Conservation (phyloP, 495 filamentous ascomycete genomes). For the Penicillium cinerascens region DNA sequence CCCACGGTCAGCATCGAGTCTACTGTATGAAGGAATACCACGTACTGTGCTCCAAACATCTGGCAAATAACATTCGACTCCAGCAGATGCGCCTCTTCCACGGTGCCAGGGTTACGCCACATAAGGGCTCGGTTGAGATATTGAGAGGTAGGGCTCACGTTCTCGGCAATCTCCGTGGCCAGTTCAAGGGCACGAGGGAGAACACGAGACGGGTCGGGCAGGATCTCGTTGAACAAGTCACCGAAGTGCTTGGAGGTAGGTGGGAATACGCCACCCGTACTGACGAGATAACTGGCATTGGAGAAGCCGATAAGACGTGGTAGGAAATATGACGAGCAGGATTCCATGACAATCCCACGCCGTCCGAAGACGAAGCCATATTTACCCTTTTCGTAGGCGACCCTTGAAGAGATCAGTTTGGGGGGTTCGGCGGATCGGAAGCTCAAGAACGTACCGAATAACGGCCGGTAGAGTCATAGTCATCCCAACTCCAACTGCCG, state of each 20-base stretch:
- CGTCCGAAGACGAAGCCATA: constrained; percentile 64
- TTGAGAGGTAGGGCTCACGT: constrained; percentile 52
- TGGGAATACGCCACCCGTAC: constrained; percentile 33
- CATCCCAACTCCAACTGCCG: constrained; percentile 64
- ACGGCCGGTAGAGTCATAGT: constrained; percentile 63
- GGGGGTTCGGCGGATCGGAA: not conserved
- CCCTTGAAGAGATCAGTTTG: constrained; percentile 22
- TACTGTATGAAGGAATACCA: not conserved
- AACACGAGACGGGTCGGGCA: constrained; percentile 47
- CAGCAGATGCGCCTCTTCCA: constrained; percentile 57
- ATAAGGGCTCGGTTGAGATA: constrained; percentile 58
- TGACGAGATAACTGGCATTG: constrained; percentile 52
- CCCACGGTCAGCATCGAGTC: constrained; percentile 1
- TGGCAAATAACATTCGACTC: constrained; percentile 56
- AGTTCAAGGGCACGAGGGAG: constrained; percentile 54
- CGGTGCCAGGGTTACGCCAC: constrained; percentile 51
- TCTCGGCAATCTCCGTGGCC: constrained; percentile 55
- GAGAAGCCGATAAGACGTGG: constrained; percentile 56
- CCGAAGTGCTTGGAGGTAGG: constrained; percentile 35
- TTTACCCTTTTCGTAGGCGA: constrained; percentile 52
- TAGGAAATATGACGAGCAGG: constrained; percentile 60
- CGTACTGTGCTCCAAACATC: constrained; percentile 46
- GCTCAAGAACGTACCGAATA: constrained; percentile 35
- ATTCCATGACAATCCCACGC: constrained; percentile 61
- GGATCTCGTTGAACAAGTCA: constrained; percentile 54